Conservation (phyloP, 208 protist species). For the Trypanosoma rangeli region DNA sequence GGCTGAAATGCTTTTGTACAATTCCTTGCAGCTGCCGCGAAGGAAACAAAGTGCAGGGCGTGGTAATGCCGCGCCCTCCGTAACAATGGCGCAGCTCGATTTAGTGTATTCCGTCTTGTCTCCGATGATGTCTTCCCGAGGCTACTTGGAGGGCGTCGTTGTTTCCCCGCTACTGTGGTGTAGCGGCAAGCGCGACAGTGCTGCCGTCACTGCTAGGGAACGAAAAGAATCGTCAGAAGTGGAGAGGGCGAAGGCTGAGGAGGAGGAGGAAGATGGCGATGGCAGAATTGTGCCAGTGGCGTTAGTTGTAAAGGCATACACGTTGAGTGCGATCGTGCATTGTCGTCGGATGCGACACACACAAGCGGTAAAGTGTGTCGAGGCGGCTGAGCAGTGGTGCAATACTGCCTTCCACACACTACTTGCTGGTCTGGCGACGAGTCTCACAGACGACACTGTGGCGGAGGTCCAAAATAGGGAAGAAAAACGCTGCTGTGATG, state of each 20-base stretch:
- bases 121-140: constrained; percentile 38
- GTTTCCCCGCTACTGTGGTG: constrained; percentile 19
- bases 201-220: neutral
- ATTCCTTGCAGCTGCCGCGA: neutral
- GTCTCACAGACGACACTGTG: neutral
- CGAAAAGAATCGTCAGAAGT: neutral
- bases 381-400: constrained; percentile 26
- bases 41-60: neutral
- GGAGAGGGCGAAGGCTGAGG: constrained; percentile 1
- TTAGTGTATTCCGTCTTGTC: constrained; percentile 54
- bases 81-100: constrained; percentile 34
- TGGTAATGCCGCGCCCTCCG: constrained; percentile 19
- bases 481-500: constrained; percentile 42
- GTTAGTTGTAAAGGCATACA: constrained; percentile 44
- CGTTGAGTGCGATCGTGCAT: constrained; percentile 37
- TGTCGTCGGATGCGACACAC: constrained; percentile 19
- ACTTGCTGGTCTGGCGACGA: neutral
- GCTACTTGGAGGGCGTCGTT: constrained; percentile 20
- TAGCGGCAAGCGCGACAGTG: neutral
- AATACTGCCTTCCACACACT: neutral
- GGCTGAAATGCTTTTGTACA: constrained; percentile 41
- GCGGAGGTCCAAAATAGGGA: constrained; percentile 13
- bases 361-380: constrained; percentile 35
- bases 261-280: constrained; percentile 24
- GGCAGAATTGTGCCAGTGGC: constrained; percentile 36